These are phyloP conservation scores for Gossypium lobatum DNA, from an alignment of 441 rosid genomes.

Conservation along the genomic window DNA sequence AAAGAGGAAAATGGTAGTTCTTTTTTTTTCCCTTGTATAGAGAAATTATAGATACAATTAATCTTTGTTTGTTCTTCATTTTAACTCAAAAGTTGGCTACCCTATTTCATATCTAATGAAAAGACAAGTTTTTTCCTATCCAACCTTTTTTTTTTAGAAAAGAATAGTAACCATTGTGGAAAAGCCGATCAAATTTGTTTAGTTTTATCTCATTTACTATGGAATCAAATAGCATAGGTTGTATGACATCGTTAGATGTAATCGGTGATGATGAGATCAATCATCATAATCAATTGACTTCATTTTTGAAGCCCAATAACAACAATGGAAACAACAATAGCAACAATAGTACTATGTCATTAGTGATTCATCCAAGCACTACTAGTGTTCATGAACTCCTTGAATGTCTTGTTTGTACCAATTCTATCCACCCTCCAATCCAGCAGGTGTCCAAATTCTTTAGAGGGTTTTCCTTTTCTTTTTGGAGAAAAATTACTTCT, in stretches of 20 bases:
- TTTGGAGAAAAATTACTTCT: neutral
- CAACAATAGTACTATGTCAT: slow-evolving; percentile 30
- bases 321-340: slow-evolving; percentile 17
- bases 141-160: neutral
- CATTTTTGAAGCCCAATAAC: slow-evolving; percentile 49
- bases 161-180: slow-evolving; percentile 15
- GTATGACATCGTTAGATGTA: slow-evolving; percentile 10
- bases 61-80: neutral
- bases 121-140: neutral
- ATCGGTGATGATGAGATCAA: slow-evolving; percentile 74
- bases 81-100: neutral
- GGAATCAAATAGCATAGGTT: slow-evolving; percentile 75
- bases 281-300: slow-evolving; percentile 44
- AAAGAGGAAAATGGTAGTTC: slow-evolving; percentile 27
- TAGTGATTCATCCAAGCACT: slow-evolving; percentile 28
- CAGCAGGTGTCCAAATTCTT: neutral
- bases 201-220: slow-evolving; percentile 20
- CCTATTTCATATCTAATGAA: neutral
- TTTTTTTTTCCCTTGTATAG: neutral
- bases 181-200: neutral
- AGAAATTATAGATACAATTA: neutral
- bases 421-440: too few relatives aligned
- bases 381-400: too few relatives aligned
- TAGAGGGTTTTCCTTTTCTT: neutral
- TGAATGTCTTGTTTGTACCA: too few relatives aligned